Percentiles rank a stretch among this genome's conserved stretches.
These are phyloP conservation scores for Encephalitozoon intestinalis DNA, from an alignment of 371 early-diverging fungal species.

Conservation along the genomic window DNA sequence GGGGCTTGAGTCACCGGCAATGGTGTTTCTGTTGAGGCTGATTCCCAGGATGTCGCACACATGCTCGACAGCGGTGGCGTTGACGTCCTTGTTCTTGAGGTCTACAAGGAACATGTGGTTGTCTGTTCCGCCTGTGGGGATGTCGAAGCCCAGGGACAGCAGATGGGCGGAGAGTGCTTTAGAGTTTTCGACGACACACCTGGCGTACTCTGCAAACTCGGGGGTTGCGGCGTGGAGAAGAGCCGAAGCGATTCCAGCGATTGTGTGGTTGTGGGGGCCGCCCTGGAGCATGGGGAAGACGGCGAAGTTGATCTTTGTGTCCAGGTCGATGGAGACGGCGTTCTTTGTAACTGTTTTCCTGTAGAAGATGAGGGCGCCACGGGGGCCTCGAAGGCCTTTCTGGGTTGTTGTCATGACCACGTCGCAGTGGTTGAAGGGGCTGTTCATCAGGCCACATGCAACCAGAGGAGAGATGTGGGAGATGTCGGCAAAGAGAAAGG, in stretches of 20 bases:
- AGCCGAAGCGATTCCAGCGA: constrained; percentile 86
- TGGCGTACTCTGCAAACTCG: constrained; percentile 77
- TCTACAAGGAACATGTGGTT: constrained; percentile 60
- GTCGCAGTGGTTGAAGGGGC: constrained; percentile 84
- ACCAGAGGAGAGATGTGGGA: constrained; percentile 76
- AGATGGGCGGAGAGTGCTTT: constrained; percentile 74
- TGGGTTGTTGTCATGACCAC: constrained; percentile 97
- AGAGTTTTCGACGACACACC: constrained; percentile 76
- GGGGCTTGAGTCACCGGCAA: constrained; percentile 84
- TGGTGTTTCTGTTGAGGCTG: constrained; percentile 93
- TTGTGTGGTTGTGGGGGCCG: constrained; percentile 98
- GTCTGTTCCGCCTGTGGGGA: constrained; percentile 78
- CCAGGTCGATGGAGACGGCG: constrained; percentile 70
- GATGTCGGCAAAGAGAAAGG: constrained; percentile 91
- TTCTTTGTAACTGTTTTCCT: constrained; percentile 73
- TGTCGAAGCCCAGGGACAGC: constrained; percentile 66
- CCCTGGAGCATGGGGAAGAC: constrained; percentile 98
- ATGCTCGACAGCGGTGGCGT: constrained; percentile 61
- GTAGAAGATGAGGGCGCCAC: constrained; percentile 88
- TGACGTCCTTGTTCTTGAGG: neutral
- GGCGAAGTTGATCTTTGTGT: constrained; percentile 79
- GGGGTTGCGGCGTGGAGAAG: constrained; percentile 76
- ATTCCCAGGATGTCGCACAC: constrained; percentile 83
- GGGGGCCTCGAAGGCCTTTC: constrained; percentile 93
- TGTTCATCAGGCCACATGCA: constrained; percentile 47